Evolutionary conservation across 192 early-diverging fungal genomes (phyloP).

Genomic region (Kickxella alabastrina): DNA sequence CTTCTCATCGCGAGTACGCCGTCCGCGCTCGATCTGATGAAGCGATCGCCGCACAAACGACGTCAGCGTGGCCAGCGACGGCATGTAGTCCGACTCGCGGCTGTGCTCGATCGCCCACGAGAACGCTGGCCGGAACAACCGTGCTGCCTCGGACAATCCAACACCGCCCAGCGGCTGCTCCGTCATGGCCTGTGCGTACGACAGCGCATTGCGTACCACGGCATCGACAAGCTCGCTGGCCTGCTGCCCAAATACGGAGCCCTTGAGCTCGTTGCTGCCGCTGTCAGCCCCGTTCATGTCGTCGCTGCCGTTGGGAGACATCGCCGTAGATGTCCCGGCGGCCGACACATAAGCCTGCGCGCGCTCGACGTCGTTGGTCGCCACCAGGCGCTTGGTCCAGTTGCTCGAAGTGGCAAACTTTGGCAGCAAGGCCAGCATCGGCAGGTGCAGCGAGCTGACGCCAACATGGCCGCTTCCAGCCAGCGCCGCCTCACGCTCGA

Average conservation of each 20-base stretch:
- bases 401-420: conserved; percentile 29
- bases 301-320: conserved; percentile 7
- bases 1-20: conserved; percentile 31
- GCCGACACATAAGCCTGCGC: conserved; percentile 35
- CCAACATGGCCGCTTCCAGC: conserved; percentile 42
- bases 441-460: conserved; percentile 34
- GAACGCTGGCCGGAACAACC: conserved; percentile 40
- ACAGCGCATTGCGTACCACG: conserved; percentile 32
- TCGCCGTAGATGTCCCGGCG: not conserved
- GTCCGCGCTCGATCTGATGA: conserved; percentile 29
- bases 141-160: not conserved
- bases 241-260: conserved; percentile 43
- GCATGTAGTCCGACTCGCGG: conserved; percentile 48
- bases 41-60: conserved; percentile 35
- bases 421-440: conserved; percentile 43
- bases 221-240: conserved; percentile 43
- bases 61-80: conserved; percentile 45
- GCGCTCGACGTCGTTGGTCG: conserved; percentile 48
- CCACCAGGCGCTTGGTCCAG: conserved; percentile 30
- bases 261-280: conserved; percentile 16
- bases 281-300: conserved; percentile 6
- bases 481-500: conserved; percentile 45
- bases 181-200: conserved; percentile 46
- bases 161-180: conserved; percentile 14
- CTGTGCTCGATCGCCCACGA: conserved; percentile 48